A percentile compares a stretch with the other conserved stretches of the same genome.
Evolutionary conservation across 345 rosid genomes (phyloP).

Genomic region (Cardamine chenopodiifolia): DNA sequence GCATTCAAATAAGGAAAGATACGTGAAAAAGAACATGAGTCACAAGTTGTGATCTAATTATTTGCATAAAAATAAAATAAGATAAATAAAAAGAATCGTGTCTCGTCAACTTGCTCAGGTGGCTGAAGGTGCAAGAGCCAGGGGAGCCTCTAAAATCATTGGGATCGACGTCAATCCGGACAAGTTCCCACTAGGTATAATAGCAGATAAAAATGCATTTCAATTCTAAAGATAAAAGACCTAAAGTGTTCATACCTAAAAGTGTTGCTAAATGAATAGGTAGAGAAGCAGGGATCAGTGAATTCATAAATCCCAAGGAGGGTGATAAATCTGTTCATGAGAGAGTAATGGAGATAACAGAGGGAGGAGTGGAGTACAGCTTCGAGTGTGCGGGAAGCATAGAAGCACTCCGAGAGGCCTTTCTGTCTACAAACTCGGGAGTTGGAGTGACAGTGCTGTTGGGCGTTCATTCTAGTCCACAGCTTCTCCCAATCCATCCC

Average conservation of each 20-base stretch:
- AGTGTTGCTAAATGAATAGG: conserved; percentile 20
- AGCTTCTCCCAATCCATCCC: conserved; percentile 31
- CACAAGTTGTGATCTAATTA: not conserved
- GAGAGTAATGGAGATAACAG: conserved; percentile 48
- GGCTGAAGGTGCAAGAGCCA: conserved; percentile 58
- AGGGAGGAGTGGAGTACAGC: conserved; percentile 68
- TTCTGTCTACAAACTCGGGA: conserved; percentile 58
- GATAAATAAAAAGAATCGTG: not conserved
- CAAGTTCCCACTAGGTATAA: conserved; percentile 39
- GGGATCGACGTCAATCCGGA: conserved; percentile 63
- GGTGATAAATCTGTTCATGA: conserved; percentile 41
- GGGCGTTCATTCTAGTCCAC: conserved; percentile 33
- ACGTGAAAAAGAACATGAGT: not conserved
- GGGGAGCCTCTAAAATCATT: conserved; percentile 61
- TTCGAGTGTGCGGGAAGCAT: conserved; percentile 63
- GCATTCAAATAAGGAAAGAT: not conserved
- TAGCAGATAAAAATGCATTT: not conserved
- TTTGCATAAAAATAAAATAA: not conserved
- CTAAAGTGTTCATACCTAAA: not conserved
- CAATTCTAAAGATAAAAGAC: conserved; percentile 37
- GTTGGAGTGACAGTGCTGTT: conserved; percentile 52
- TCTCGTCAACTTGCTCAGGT: conserved; percentile 34
- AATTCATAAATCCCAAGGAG: conserved; percentile 64
- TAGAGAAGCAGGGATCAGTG: conserved; percentile 55
- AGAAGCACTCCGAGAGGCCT: conserved; percentile 50